Base-by-base conservation (phyloP, 2,329 filamentous ascomycete species). In the Cladosporium sp. region DNA sequence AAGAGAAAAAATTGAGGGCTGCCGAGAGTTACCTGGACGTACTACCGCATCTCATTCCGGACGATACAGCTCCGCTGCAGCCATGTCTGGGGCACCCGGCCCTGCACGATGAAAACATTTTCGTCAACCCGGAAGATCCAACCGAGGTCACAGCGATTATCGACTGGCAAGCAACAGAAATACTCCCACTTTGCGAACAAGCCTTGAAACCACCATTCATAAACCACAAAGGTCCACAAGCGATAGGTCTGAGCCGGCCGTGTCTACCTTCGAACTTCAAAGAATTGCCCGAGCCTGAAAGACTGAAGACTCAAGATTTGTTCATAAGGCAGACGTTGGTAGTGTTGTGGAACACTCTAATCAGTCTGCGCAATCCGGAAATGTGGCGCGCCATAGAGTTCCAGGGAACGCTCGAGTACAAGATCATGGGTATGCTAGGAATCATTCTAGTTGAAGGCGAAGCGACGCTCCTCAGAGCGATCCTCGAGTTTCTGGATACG, bases 81-180 rank as follows among this genome's bases (percentile, higher is more conserved):
- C 52, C 61, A 12, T 65, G 69, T 64, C 62, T 72, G 17, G 73
- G 69, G 75, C 73, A 78, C 55, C 60, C 59, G 37, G 74, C 78
- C 51, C 63, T 77, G 19, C 75, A 78, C 51, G 57, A 58, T 17
- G 73, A 69, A 8, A 78, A 72, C 47, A 73, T 74, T 54, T 72
- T 73, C 51, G 72, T 75, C 3, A 62, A 74, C 56, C 55, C 65
- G 3, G 47, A 57, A 1, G 45, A 73, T n/a, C 71, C 67, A 12
- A 71, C 71, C 8, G 58, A 66, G 60, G 60, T 74, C 47, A 63
- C 67, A 0, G 57, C 60, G n/a, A 62, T 75, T 30, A 71, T 75
- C 51, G 73, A 75, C 54, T 74, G 72, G 72, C 72, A 74, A 58
- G 66, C 67, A 8, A 69, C 66, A 4, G 61, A 70, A 47, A 38